Conservation (phyloP, 306 rosid genomes). For the Vigna radiata region DNA sequence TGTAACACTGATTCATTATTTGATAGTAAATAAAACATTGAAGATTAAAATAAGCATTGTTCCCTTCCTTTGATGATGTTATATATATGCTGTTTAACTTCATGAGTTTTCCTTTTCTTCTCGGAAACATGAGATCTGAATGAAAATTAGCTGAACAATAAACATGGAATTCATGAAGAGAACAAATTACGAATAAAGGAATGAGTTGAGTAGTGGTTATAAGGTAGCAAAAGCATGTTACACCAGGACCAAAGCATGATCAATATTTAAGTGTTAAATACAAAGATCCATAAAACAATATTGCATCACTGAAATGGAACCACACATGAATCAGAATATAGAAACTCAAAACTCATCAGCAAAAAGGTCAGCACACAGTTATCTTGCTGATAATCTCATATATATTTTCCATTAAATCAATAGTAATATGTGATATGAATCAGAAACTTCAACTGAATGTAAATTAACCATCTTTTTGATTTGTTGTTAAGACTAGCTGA, state of each 20-base stretch:
- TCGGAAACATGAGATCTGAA: conserved; percentile 18
- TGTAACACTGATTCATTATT: neutral
- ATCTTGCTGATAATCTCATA: conserved; percentile 2
- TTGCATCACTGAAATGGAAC: conserved; percentile 47
- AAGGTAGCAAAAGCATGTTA: conserved; percentile 51
- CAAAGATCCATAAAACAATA: neutral
- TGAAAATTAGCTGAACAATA: conserved; percentile 33
- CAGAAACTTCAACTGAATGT: neutral
- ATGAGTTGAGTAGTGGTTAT: conserved; percentile 52
- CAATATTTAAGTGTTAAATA: conserved; percentile 2
- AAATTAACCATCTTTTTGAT: neutral
- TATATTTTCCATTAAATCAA: neutral
- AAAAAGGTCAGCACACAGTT: conserved; percentile 52
- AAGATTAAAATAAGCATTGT: neutral
- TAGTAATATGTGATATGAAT: neutral
- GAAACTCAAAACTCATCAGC: conserved; percentile 40
- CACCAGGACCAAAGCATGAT: conserved; percentile 6
- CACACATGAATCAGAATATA: conserved; percentile 30
- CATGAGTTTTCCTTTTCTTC: neutral
- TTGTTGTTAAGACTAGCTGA: conserved; percentile 51
- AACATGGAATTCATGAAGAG: neutral
- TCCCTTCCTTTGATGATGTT: conserved; percentile 2
- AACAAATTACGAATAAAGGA: neutral
- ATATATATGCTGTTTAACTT: neutral
- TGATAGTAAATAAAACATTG: neutral